Evolutionary conservation across 768 basidiomycete species (phyloP).

Genomic region (Trametes cinnabarina): DNA sequence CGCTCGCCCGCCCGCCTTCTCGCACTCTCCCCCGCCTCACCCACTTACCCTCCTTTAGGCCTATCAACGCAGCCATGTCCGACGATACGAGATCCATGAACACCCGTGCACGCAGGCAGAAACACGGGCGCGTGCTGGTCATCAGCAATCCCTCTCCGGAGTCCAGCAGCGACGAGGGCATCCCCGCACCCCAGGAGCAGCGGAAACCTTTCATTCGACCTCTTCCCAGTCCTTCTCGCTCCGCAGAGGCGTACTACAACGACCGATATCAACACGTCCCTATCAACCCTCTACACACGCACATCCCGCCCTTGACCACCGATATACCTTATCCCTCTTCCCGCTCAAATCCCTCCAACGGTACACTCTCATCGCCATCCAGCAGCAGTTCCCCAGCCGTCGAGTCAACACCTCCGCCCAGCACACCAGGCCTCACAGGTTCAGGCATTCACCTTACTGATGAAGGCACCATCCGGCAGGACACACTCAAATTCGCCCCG

Average conservation of each 20-base stretch:
- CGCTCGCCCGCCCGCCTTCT: background rate
- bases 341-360: constrained; percentile 53
- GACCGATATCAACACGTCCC: background rate
- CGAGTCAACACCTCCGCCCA: constrained; percentile 71
- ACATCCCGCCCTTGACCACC: constrained; percentile 37
- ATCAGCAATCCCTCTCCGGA: constrained; percentile 63
- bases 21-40: background rate
- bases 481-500: constrained; percentile 21
- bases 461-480: constrained; percentile 37
- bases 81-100: constrained; percentile 51
- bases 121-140: constrained; percentile 43
- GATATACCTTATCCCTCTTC: constrained; percentile 36
- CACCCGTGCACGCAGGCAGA: constrained; percentile 32
- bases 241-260: constrained; percentile 15
- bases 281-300: background rate
- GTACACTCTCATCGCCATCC: constrained; percentile 67
- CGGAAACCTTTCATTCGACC: constrained; percentile 27
- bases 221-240: constrained; percentile 30
- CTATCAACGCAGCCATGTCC: too few relatives aligned
- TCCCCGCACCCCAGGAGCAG: constrained; percentile 24
- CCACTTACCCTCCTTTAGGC: background rate
- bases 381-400: constrained; percentile 62
- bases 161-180: constrained; percentile 38
- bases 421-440: constrained; percentile 53
- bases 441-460: constrained; percentile 42